Percentiles rank a stretch among this genome's conserved stretches.
Evolutionary conservation across 169 alveolate species (phyloP).

Genomic region (Plasmodium malariae): DNA sequence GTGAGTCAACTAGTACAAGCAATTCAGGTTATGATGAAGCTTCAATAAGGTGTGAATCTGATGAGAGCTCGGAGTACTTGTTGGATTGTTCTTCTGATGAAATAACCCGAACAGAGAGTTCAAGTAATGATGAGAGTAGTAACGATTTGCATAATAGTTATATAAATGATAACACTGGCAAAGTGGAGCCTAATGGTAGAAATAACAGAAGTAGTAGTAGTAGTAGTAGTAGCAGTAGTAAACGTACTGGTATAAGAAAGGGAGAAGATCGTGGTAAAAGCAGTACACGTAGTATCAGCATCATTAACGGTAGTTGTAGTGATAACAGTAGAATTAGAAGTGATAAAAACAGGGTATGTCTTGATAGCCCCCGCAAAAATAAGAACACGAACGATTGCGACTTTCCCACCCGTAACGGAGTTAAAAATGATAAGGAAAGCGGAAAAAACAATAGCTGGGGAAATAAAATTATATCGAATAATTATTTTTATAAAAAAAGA

Average conservation of each 20-base stretch:
- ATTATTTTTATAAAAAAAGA: not conserved
- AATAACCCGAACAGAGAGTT: constrained; percentile 42
- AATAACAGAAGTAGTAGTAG: not conserved
- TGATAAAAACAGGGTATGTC: not conserved
- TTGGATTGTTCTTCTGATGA: constrained; percentile 47
- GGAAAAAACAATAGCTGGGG: not conserved
- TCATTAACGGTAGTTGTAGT: not conserved
- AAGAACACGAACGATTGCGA: too few species aligned
- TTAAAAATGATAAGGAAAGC: not conserved
- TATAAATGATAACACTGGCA: not conserved
- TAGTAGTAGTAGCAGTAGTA: not conserved
- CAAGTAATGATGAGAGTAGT: constrained; percentile 23
- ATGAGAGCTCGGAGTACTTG: constrained; percentile 18
- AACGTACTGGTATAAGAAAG: not conserved
- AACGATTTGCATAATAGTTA: not conserved
- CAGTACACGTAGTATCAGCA: too few species aligned
- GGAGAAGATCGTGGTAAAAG: not conserved
- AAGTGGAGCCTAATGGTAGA: not conserved
- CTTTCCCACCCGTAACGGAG: not conserved
- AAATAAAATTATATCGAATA: not conserved
- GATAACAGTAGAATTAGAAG: not conserved
- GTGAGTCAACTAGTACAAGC: too few species aligned
- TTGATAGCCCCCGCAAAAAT: not conserved
- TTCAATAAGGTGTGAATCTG: constrained; percentile 9
- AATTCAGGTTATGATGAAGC: not conserved